Base-by-base conservation (phyloP, 2,329 filamentous ascomycete genomes). In the Stachybotrys elegans region DNA sequence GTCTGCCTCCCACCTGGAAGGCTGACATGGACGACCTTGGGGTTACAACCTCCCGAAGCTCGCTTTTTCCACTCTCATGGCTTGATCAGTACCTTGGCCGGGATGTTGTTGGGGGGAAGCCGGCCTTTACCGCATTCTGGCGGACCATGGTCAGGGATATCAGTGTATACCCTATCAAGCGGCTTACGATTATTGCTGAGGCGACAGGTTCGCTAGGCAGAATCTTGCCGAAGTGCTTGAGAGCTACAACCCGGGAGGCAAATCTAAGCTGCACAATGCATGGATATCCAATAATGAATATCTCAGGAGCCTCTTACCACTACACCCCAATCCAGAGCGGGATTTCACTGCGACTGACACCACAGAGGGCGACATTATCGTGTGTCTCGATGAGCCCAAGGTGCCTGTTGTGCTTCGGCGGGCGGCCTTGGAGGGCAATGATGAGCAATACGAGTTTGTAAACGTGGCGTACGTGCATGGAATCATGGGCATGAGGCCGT, bases 401-500 rank as follows among this genome's bases (percentile, higher is more conserved):
- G 38, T 40, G 22, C 38, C 38, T 29, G 23, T 40, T 7, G 23
- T 40, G 12, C 16, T 40, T 22, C 22, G 38, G 3, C 22, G 22
- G 3, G 6, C 23, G 16, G 16, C 12, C 8, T 5, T 7, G 4
- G 20, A 7, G 19, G 19, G 20, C 12, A 13, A 4, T 6, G 22
- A 13, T 8, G 13, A 4, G n/a, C 14, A 17, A 6, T 40, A 40
- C 22, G 17, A 40, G 22, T 4, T 40, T 40, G 8, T 40, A 7
- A 40, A 2, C 9, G 23, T 29, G 27, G 38, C 38, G n/a, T 40
- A 40, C 20, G 38, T 40, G 5, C 38, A 40, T 17, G 38, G 38
- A 16, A 27, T 40, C 23, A 40, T 40, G 38, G 13, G 29, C 20
- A 40, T 29, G 23, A n/a, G n/a, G n/a, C n/a, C n/a, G n/a, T n/a